Evolutionary conservation across 768 basidiomycete species (phyloP).

Genomic region (Auriscalpium orientale): DNA sequence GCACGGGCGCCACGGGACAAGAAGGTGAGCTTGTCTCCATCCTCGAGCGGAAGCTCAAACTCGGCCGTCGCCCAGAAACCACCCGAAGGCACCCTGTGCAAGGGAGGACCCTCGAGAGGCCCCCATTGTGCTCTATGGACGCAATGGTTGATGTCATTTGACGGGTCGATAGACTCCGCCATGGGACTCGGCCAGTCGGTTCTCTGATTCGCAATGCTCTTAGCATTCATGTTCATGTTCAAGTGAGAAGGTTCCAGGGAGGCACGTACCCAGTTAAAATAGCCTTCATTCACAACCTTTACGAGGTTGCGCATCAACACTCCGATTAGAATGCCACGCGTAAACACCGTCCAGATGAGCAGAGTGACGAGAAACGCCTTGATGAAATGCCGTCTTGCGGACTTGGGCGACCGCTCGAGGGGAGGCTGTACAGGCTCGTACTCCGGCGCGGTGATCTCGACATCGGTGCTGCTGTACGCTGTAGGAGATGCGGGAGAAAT

Average conservation of each 20-base stretch:
- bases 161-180: no score
- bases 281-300: no score
- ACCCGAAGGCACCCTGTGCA: neutral
- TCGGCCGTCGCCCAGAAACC: slow-evolving; percentile 17
- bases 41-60: slow-evolving; percentile 24
- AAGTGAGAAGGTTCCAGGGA: no score
- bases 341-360: slow-evolving; percentile 17
- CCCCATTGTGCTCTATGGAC: slow-evolving; percentile 17
- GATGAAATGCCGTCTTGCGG: slow-evolving; percentile 16
- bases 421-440: no score
- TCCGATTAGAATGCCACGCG: neutral
- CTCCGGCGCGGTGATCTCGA: no score
- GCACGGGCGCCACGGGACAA: slow-evolving; percentile 21
- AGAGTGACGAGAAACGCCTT: slow-evolving; percentile 21
- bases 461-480: no score
- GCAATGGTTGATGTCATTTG: slow-evolving; percentile 1
- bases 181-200: no score
- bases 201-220: no score
- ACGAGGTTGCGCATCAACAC: no score
- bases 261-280: no score
- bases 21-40: slow-evolving; percentile 23
- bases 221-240: no score
- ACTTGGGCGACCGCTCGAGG: neutral
- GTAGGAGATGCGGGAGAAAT: no score
- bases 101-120: neutral